phyloP scores from a whole-genome alignment of 176 grass and related monocot genomes.

The Pontederia paniculata region DNA sequence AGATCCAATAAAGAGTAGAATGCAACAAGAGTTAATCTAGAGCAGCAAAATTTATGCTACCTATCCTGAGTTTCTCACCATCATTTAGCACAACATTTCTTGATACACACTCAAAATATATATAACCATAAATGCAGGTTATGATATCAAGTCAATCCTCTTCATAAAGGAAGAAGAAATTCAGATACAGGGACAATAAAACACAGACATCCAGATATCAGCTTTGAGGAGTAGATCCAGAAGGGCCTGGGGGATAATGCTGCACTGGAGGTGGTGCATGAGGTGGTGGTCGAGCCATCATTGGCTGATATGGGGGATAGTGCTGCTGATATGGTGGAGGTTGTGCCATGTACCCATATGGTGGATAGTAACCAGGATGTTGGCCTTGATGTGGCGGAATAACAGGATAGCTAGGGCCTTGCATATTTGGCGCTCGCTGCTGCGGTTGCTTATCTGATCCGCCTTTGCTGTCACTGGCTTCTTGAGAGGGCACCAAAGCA shows the following conservation, averaged over 20 bases:
- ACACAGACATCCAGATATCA: too few species aligned
- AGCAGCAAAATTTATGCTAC: too few species aligned
- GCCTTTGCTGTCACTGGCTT: neutral
- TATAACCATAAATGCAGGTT: too few species aligned
- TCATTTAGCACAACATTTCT: too few species aligned
- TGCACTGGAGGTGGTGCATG: neutral
- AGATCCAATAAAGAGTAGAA: too few species aligned
- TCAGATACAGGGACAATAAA: too few species aligned
- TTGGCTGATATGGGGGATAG: neutral
- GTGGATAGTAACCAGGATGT: neutral
- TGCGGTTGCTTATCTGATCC: slow-evolving; percentile 3
- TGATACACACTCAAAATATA: too few species aligned
- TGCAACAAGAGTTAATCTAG: too few species aligned
- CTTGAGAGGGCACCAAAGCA: slow-evolving; percentile 1
- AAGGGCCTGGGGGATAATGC: neutral
- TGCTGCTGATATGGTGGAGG: slow-evolving; percentile 5
- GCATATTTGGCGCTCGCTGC: neutral
- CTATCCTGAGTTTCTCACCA: too few species aligned
- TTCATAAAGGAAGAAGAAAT: too few species aligned
- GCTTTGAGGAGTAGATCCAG: neutral
- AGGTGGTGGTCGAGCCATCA: neutral
- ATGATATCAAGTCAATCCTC: too few species aligned
- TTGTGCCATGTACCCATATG: slow-evolving; percentile 1
- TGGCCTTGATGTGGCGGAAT: neutral
- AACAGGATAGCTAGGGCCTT: neutral